Conservation (phyloP, 2,329 filamentous ascomycete genomes). For the Aspergillus pseudonomiae region DNA sequence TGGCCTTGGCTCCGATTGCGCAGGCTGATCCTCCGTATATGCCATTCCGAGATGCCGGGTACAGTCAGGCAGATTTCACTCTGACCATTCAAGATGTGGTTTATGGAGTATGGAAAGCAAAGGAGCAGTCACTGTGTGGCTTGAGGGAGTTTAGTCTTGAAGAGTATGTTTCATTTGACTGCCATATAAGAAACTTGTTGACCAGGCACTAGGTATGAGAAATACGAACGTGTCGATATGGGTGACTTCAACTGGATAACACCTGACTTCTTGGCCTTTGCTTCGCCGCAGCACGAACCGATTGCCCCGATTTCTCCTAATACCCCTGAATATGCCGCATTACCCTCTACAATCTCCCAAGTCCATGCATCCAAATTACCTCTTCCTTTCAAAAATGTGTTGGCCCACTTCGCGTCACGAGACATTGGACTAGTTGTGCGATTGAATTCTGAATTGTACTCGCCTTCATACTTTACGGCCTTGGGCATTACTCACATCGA, state of each 20-base stretch:
- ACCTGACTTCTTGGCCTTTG: conserved; percentile 92
- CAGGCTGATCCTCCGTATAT: conserved; percentile 97
- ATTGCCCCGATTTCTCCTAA: conserved; percentile 71
- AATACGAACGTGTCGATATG: conserved; percentile 92
- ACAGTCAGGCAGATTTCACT: conserved; percentile 96
- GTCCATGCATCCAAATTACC: conserved; percentile 73
- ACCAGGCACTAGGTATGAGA: conserved; percentile 71
- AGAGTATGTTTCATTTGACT: conserved; percentile 58
- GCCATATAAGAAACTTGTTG: conserved; percentile 4
- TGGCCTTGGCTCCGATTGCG: conserved; percentile 91
- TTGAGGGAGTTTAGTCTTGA: conserved; percentile 94
- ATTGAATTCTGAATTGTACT: conserved; percentile 94
- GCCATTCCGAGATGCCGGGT: conserved; percentile 97
- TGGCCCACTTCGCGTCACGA: conserved; percentile 83
- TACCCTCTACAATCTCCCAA: conserved; percentile 76
- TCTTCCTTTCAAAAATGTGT: conserved; percentile 91
- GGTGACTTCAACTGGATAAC: conserved; percentile 99
- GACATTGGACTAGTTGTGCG: conserved; percentile 93
- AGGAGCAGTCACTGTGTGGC: conserved; percentile 89
- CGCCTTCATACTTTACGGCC: conserved; percentile 93
- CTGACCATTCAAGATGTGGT: conserved; percentile 96
- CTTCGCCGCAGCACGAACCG: conserved; percentile 84
- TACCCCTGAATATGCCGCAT: conserved; percentile 71
- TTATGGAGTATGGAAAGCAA: conserved; percentile 98
- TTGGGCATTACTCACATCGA: conserved; percentile 94